Evolutionary conservation across 768 basidiomycete species (phyloP).

Genomic region (Serpula lacrymans): DNA sequence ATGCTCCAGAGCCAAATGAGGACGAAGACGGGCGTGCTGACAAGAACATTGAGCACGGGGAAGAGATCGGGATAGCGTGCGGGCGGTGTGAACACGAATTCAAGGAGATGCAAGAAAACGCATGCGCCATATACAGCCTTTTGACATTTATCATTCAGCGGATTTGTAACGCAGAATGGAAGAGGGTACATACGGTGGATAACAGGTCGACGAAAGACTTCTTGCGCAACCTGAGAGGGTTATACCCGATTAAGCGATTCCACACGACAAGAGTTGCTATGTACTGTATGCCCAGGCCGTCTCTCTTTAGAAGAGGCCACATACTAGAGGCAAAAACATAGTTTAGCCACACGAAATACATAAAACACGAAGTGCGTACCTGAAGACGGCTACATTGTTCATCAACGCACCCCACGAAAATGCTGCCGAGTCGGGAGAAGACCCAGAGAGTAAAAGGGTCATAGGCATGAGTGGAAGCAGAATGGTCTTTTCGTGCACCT

Average conservation of each 20-base stretch:
- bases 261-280: slow-evolving; percentile 64
- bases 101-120: slow-evolving; percentile 57
- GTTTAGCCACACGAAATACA: neutral
- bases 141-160: slow-evolving; percentile 2
- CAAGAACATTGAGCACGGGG: slow-evolving; percentile 77
- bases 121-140: slow-evolving; percentile 57
- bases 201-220: slow-evolving; percentile 49
- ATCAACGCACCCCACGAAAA: slow-evolving; percentile 36
- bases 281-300: slow-evolving; percentile 76
- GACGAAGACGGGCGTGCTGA: slow-evolving; percentile 78
- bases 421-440: slow-evolving; percentile 22
- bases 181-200: slow-evolving; percentile 42
- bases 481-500: slow-evolving; percentile 95
- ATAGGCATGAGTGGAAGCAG: slow-evolving; percentile 82
- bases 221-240: slow-evolving; percentile 49
- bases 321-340: slow-evolving; percentile 50
- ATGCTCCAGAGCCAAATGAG: slow-evolving; percentile 90
- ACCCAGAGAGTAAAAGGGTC: slow-evolving; percentile 65
- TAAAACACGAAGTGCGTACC: slow-evolving; percentile 44
- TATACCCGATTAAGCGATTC: slow-evolving; percentile 81
- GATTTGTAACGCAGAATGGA: slow-evolving; percentile 1
- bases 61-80: slow-evolving; percentile 81
- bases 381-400: slow-evolving; percentile 85
- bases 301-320: slow-evolving; percentile 85
- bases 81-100: slow-evolving; percentile 61